A percentile compares a stretch with the other conserved stretches of the same genome.
phyloP scores from a whole-genome alignment of 1,284 basidiomycete genomes.

The Rhizoctonia solani region DNA sequence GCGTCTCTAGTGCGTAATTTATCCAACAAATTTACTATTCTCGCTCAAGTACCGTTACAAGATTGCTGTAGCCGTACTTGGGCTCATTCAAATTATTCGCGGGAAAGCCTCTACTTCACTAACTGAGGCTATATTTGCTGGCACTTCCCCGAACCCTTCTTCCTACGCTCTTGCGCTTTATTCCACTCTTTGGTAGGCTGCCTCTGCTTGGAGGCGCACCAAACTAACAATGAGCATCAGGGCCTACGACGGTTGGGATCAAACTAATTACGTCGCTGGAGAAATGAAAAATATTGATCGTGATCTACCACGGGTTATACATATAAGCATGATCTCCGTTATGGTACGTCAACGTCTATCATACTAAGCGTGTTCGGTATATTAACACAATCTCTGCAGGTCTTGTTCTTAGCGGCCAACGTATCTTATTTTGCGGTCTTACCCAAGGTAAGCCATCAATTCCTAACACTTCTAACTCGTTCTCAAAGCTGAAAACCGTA shows the following conservation, averaged over 20 bases:
- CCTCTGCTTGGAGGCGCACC: neutral
- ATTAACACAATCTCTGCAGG: slow-evolving; percentile 45
- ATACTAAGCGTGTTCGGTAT: slow-evolving; percentile 38
- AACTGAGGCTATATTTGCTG: slow-evolving; percentile 67
- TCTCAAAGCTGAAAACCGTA: neutral
- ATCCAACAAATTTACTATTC: neutral
- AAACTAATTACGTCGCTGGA: slow-evolving; percentile 85
- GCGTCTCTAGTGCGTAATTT: slow-evolving; percentile 55
- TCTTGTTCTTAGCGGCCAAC: slow-evolving; percentile 82
- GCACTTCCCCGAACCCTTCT: slow-evolving; percentile 76
- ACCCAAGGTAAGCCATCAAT: slow-evolving; percentile 74
- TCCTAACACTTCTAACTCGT: slow-evolving; percentile 39
- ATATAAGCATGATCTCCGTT: slow-evolving; percentile 82
- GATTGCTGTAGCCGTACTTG: slow-evolving; percentile 71
- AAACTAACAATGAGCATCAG: slow-evolving; percentile 4
- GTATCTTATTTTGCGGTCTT: slow-evolving; percentile 92
- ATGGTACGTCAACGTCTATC: slow-evolving; percentile 52
- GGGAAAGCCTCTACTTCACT: slow-evolving; percentile 70
- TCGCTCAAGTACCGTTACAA: slow-evolving; percentile 44
- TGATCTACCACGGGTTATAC: slow-evolving; percentile 89
- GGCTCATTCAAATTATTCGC: slow-evolving; percentile 70
- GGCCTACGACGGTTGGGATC: slow-evolving; percentile 95
- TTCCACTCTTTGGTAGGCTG: slow-evolving; percentile 75
- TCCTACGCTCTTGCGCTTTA: slow-evolving; percentile 93
- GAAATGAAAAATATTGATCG: slow-evolving; percentile 85